These are phyloP conservation scores for Dictyostelium firmibasis DNA, from an alignment of 78 protist species.

Conservation along the genomic window DNA sequence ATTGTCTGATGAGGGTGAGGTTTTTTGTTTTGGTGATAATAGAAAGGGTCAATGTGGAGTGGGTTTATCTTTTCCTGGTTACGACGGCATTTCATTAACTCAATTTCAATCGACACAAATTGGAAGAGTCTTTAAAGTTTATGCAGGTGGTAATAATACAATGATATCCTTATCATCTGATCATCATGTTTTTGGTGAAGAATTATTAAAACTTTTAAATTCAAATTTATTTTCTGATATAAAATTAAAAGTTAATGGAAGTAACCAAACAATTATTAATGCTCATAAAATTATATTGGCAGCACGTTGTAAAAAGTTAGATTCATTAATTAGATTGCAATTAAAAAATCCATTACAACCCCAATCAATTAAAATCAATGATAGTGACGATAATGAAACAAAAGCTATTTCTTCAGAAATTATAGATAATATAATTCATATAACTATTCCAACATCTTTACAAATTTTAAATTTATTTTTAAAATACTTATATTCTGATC, in stretches of 20 bases:
- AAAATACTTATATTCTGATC: conserved; percentile 52
- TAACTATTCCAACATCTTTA: neutral
- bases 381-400: neutral
- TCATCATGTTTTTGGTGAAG: conserved; percentile 33
- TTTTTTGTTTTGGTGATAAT: conserved; percentile 18
- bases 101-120: neutral
- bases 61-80: neutral
- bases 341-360: neutral
- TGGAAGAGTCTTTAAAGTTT: conserved; percentile 14
- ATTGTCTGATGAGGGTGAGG: conserved; percentile 39
- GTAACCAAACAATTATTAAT: neutral
- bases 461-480: neutral
- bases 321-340: neutral
- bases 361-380: neutral
- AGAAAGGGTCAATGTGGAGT: neutral
- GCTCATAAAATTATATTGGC: conserved; percentile 32
- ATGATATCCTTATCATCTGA: conserved; percentile 31
- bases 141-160: conserved; percentile 26
- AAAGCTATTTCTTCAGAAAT: neutral
- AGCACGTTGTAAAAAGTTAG: conserved; percentile 1
- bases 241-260: neutral
- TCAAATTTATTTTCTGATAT: conserved; percentile 6
- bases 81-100: neutral
- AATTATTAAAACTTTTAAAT: neutral
- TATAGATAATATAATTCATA: neutral